These are phyloP conservation scores for Phaseolus lunatus DNA, from an alignment of 306 rosid genomes.

Conservation along the genomic window DNA sequence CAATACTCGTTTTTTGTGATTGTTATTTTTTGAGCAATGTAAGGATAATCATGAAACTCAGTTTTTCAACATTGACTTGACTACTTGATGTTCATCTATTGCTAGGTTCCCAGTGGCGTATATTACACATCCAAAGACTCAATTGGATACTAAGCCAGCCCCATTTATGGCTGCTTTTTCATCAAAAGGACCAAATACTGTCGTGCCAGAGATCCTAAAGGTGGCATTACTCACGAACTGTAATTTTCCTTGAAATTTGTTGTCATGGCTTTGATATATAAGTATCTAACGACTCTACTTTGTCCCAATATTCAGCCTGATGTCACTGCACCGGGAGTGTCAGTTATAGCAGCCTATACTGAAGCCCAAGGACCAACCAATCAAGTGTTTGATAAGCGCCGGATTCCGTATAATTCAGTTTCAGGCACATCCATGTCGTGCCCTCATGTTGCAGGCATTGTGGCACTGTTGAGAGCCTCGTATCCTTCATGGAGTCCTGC, in stretches of 20 bases:
- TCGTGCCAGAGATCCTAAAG: constrained; percentile 86
- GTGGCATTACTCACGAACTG: constrained; percentile 44
- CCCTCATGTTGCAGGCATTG: constrained; percentile 87
- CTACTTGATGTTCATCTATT: constrained; percentile 2
- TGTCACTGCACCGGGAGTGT: constrained; percentile 95
- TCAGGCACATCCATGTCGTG: constrained; percentile 99
- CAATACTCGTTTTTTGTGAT: background rate
- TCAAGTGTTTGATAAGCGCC: constrained; percentile 65
- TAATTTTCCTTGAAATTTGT: background rate
- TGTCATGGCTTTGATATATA: background rate
- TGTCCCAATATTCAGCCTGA: constrained; percentile 70
- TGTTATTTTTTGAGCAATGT: too few relatives aligned
- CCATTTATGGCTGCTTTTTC: constrained; percentile 96
- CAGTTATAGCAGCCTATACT: constrained; percentile 81
- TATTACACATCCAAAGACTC: constrained; percentile 67
- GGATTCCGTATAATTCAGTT: constrained; percentile 65
- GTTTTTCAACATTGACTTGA: background rate
- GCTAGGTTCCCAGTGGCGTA: constrained; percentile 70
- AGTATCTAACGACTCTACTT: background rate
- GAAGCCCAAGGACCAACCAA: constrained; percentile 86
- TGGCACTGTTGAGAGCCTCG: constrained; percentile 69
- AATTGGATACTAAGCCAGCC: constrained; percentile 74
- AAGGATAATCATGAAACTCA: background rate
- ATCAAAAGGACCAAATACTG: constrained; percentile 79
- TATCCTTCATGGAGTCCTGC: constrained; percentile 93